These are phyloP conservation scores for Tolypocladium cylindrosporum DNA, from an alignment of 2,329 filamentous ascomycete genomes.

Conservation along the genomic window DNA sequence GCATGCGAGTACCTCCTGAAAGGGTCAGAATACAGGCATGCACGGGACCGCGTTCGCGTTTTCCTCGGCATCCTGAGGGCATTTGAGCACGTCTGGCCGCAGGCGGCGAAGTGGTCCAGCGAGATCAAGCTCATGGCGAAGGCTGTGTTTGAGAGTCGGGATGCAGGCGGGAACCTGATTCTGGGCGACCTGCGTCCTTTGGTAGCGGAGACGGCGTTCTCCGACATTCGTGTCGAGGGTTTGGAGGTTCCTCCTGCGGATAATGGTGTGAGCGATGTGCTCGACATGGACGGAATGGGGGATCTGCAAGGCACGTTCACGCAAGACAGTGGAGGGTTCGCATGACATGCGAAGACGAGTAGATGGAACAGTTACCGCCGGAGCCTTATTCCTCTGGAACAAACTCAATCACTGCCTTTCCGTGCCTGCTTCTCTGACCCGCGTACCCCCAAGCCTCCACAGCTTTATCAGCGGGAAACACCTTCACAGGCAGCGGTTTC, in stretches of 20 bases:
- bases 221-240: not conserved
- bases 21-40: constrained; percentile 1
- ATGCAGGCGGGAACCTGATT: not conserved
- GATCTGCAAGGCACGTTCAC: not conserved
- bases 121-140: constrained; percentile 9
- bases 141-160: constrained; percentile 1
- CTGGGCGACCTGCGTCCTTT: not conserved
- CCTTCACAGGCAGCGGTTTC: constrained; percentile 9
- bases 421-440: constrained; percentile 8
- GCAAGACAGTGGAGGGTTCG: not conserved
- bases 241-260: not conserved
- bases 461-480: constrained; percentile 12
- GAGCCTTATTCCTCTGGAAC: not conserved
- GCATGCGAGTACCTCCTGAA: constrained; percentile 6
- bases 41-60: constrained; percentile 7
- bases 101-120: constrained; percentile 5
- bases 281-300: not conserved
- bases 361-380: not conserved
- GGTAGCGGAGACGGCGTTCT: not conserved
- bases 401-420: constrained; percentile 19
- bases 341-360: not conserved
- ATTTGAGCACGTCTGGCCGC: constrained; percentile 8
- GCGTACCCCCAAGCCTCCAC: constrained; percentile 16
- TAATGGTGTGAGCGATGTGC: not conserved
- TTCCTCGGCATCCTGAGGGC: constrained; percentile 8